Percentiles rank a stretch among this genome's conserved stretches.
Conservation (phyloP, 169 alveolate species). For the Neospora caninum region DNA sequence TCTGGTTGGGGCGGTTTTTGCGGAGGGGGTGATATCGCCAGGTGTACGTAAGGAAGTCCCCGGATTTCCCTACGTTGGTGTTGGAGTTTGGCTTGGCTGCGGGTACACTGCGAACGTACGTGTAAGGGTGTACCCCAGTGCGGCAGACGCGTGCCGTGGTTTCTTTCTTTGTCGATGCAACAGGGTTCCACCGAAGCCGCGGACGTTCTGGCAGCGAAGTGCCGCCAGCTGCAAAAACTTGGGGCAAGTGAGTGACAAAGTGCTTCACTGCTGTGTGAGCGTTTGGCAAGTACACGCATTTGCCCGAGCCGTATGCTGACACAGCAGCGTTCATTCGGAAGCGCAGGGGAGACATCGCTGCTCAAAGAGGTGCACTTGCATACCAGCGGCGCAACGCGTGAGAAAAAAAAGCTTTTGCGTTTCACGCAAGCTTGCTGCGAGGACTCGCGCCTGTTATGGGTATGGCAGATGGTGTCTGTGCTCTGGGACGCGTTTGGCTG, state of each 20-base stretch:
- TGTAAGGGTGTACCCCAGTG: no score
- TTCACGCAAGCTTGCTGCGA: no score
- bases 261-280: not conserved
- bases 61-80: no score
- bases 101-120: not conserved
- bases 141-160: no score
- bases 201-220: constrained; percentile 18
- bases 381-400: not conserved
- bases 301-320: not conserved
- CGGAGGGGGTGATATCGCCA: no score
- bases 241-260: not conserved
- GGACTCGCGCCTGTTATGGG: no score
- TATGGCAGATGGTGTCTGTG: no score
- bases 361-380: not conserved
- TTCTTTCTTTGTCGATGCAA: not conserved
- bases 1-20: no score
- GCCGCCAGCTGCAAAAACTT: not conserved
- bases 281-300: not conserved
- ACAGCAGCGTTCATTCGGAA: not conserved
- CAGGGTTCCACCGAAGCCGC: not conserved
- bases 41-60: no score
- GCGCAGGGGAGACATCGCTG: not conserved
- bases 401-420: no score
- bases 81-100: not conserved
- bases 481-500: not conserved